These are phyloP conservation scores for Backusella luteola DNA, from an alignment of 192 early-diverging fungal genomes.

Conservation along the genomic window DNA sequence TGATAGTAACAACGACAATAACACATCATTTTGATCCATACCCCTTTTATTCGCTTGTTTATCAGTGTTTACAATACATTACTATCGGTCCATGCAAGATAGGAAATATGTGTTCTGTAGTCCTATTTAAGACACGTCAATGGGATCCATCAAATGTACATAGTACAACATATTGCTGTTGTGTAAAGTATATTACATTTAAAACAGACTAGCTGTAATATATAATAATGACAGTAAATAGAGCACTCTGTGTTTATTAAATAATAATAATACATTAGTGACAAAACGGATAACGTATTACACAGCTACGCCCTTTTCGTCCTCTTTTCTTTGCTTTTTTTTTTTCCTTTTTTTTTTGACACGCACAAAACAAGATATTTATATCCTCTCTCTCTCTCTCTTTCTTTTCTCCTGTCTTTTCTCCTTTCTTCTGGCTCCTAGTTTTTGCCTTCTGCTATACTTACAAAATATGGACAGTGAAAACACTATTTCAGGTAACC, in stretches of 20 bases:
- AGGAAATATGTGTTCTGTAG: neutral
- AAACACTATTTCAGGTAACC: neutral
- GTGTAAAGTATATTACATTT: neutral
- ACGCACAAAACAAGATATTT: neutral
- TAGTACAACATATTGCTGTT: too few relatives aligned
- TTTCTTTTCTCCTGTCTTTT: neutral
- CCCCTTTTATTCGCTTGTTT: neutral
- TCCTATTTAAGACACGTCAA: neutral
- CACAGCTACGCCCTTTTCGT: neutral
- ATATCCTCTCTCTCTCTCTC: neutral
- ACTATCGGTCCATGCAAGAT: neutral
- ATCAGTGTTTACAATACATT: neutral
- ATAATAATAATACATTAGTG: too few relatives aligned
- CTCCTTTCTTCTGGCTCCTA: neutral
- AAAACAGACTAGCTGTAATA: too few relatives aligned
- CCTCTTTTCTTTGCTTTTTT: neutral
- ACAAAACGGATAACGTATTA: too few relatives aligned
- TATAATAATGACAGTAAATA: neutral
- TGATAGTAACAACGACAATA: neutral
- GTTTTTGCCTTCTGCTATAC: neutral
- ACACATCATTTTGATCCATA: too few relatives aligned
- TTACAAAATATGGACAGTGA: neutral
- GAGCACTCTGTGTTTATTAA: neutral
- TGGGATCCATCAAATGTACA: neutral
- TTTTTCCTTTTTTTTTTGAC: neutral